Base-by-base conservation (phyloP, 1,284 basidiomycete genomes). In the Fomitopsis pinicola region DNA sequence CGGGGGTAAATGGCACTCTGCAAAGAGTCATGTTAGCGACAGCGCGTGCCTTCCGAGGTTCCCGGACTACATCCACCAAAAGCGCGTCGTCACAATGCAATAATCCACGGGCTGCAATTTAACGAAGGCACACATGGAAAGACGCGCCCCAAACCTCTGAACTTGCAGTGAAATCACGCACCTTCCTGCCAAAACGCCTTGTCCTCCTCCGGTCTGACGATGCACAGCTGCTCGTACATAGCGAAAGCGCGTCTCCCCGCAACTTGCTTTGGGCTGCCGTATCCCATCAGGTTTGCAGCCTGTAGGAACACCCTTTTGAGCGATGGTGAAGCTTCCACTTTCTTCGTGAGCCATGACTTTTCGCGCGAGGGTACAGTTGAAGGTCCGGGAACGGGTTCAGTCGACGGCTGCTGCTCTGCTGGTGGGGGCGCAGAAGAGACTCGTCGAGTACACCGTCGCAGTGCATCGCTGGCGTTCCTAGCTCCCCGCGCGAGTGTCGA, bases 1-100 rank as follows among this genome's bases (percentile, higher is more conserved):
- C 7, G 91, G 89, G 2, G 97, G 96, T 14, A 99, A 80, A 56
- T 82, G 81, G 71, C 94, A 98, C 66, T 89, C 96, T 95, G 65
- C 50, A n/a, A 58, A 33, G 9, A 46, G 35, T 53, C 38, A 45
- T 8, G 26, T 19, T 22, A 46, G n/a, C n/a, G 44, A 22, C 44
- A 19, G 14, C 44, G 8, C 44, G 4, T 19, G n/a, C 14, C 14
- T 15, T 40, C 38, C 38, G 14, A 4, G 22, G 22, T 22, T 22
- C 22, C 22, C 22, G 22, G 14, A 40, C 17, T 22, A n/a, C n/a
- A 46, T 10, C 8, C 14, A 5, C 44, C 10, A 19, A 46, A 19
- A 19, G 44, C 26, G 44, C n/a, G 17, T 19, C 22, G 10, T 30
- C 46, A 30, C 42, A 57, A 44, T 42, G 45, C 15, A 19, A 48